These are phyloP conservation scores for Vaccinium vitisidaea DNA, from an alignment of 148 eudicot species.

Conservation along the genomic window DNA sequence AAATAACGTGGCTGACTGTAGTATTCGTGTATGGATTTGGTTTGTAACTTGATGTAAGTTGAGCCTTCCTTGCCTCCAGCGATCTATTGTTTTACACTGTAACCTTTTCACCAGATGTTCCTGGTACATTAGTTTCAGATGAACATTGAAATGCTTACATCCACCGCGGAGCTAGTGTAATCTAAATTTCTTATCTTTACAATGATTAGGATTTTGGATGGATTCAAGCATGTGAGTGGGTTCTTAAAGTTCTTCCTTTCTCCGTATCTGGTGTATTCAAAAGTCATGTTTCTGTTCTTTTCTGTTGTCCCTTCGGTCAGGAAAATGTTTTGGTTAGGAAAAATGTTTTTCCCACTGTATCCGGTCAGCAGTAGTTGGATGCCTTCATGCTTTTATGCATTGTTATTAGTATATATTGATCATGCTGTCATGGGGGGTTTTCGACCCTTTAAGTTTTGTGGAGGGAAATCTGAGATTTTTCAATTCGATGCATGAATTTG, in stretches of 20 bases:
- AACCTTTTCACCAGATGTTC: neutral
- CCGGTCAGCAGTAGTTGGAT: neutral
- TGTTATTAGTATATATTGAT: neutral
- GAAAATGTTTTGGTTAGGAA: neutral
- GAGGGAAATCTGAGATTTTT: too few species aligned
- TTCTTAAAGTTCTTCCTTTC: neutral
- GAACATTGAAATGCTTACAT: neutral
- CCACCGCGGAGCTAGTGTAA: neutral
- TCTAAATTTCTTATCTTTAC: neutral
- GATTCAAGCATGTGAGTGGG: neutral
- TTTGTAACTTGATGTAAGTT: neutral
- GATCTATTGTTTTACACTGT: neutral
- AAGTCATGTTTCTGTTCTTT: conserved; percentile 1
- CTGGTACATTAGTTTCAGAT: neutral
- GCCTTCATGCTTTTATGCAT: neutral
- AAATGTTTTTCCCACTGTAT: neutral
- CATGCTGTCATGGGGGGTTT: neutral
- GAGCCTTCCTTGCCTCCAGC: conserved; percentile 2
- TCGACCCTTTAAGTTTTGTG: too few species aligned
- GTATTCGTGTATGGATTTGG: neutral
- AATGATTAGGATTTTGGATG: neutral
- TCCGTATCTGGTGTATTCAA: neutral
- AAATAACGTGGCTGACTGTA: conserved; percentile 29
- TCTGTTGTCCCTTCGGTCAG: neutral
- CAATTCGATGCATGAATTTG: neutral